Base-by-base conservation (phyloP, 192 early-diverging fungal species). In the Pilobolus umbonatus region DNA sequence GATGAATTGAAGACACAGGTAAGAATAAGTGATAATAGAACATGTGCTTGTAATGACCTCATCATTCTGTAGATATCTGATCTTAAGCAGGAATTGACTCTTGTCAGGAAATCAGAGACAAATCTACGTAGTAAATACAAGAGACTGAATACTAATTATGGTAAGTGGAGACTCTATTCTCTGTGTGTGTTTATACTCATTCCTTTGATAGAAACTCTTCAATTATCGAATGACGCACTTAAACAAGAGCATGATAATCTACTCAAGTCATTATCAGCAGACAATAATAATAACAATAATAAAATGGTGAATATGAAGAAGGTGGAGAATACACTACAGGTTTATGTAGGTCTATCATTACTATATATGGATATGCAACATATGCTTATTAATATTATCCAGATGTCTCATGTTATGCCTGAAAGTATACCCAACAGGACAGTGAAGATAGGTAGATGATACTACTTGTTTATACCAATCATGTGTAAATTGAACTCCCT, bases 211-310 rank as follows among this genome's bases (percentile, higher is more conserved):
- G 52, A 54, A 34, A 34, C 52, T 15, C 11, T 54, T 6, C 31
- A 54, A 21, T 31, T 54, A 38, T 54, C 52, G 1, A 31, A 54
- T 21, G 52, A 54, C 22, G 35, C 25, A 36, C 32, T 54, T 24
- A 34, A 34, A 21, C 32, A 38, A 38, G 52, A 54, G 25, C 35
- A 54, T 15, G 52, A 54, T 38, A 35, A 32, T 11, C 35, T 51
- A 51, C 49, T 54, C 35, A 34, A 34, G 22, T 54, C 47, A 21
- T 28, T n/a, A 49, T 49, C 47, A 49, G 47, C 25, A 49, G 14
- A 5, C 15, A 2, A 22, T 4, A 49, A n/a, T n/a, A n/a, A n/a
- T n/a, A n/a, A n/a, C n/a, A n/a, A n/a, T n/a, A n/a, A n/a, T n/a
- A n/a, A n/a, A n/a, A n/a, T n/a, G n/a, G n/a, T n/a, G n/a, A n/a